Evolutionary conservation across 2,329 filamentous ascomycete species (phyloP), one percentile per base, ranked within the genome.

Genomic region (Tolypocladium inflatum): DNA sequence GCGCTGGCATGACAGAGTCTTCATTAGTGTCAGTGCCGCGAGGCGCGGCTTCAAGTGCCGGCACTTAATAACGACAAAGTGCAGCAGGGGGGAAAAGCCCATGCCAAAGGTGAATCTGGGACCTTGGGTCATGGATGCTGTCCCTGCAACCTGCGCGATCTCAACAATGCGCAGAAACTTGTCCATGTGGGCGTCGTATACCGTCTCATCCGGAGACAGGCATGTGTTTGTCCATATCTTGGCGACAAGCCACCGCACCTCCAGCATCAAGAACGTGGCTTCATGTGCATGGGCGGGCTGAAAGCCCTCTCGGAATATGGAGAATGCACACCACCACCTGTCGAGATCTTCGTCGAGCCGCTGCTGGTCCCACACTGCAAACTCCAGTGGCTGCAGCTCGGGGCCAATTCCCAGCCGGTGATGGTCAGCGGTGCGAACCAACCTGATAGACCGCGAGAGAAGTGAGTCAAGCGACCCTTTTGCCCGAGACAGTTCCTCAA

Each of bases 51-150:
- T 53, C 7, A 76, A 63, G n/a, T 67, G 66, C 0, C 76, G 73
- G 45, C 75, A 78, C 58, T 73, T 76, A 37, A 71, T 63, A 2
- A 69, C 63, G 8, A 74, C 62, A 43, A 73, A 75, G 54, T 70
- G 73, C 11, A 78, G 66, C 11, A 73, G 60, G 0, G 75, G 72
- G 3, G 68, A 63, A 37, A 72, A 75, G 0, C 74, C 75, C 63
- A 73, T 71, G 58, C 75, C 72, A n/a, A 77, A 76, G 30, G 66
- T 71, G 61, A 77, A 78, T 41, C 66, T 71, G 13, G 66, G 42
- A 1, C 56, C 55, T 2, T 11, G 39, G 8, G 7, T 43, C 5
- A 53, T 26, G 2, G 37, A 45, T 1, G 13, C 13, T 8, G 54
- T 55, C 5, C 63, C 61, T 17, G 68, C 62, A 5, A 57, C 55